Evolutionary conservation across 2,329 filamentous ascomycete species (phyloP).

Genomic region (Ophiostoma tasmaniense): DNA sequence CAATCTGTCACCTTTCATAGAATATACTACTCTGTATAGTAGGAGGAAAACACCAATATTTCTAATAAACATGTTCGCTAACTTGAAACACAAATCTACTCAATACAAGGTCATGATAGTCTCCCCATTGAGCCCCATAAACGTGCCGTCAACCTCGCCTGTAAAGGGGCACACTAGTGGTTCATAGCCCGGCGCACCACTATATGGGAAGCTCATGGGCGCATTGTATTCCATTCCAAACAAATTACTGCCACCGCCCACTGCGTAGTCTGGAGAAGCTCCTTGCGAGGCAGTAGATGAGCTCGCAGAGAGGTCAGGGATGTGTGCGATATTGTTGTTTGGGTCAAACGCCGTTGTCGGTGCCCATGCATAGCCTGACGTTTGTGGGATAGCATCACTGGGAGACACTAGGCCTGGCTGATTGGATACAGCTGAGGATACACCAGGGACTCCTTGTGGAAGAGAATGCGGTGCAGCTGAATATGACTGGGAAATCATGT

Average conservation of each 20-base stretch:
- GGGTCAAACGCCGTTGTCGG: not conserved
- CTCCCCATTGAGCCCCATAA: conserved; percentile 5
- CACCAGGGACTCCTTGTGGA: not conserved
- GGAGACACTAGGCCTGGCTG: not conserved
- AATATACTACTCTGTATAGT: too few relatives aligned
- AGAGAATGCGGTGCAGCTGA: not conserved
- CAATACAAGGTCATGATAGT: conserved; percentile 10
- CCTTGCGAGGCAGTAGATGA: not conserved
- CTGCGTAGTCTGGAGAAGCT: not conserved
- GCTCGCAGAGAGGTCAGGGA: not conserved
- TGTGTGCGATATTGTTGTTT: not conserved
- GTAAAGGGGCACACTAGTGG: not conserved
- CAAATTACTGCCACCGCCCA: not conserved
- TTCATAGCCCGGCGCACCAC: not conserved
- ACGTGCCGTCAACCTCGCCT: conserved; percentile 3
- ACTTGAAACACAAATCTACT: not conserved
- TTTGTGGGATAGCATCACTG: not conserved
- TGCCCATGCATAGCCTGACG: not conserved
- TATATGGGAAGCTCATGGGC: not conserved
- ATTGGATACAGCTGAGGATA: not conserved
- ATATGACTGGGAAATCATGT: not conserved
- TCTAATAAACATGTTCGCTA: too few relatives aligned
- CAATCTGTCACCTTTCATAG: too few relatives aligned
- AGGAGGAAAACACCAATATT: too few relatives aligned
- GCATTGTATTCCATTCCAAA: not conserved